Evolutionary conservation across 2,329 filamentous ascomycete species (phyloP).

Genomic region (Hawksworthiomyces lignivorus): DNA sequence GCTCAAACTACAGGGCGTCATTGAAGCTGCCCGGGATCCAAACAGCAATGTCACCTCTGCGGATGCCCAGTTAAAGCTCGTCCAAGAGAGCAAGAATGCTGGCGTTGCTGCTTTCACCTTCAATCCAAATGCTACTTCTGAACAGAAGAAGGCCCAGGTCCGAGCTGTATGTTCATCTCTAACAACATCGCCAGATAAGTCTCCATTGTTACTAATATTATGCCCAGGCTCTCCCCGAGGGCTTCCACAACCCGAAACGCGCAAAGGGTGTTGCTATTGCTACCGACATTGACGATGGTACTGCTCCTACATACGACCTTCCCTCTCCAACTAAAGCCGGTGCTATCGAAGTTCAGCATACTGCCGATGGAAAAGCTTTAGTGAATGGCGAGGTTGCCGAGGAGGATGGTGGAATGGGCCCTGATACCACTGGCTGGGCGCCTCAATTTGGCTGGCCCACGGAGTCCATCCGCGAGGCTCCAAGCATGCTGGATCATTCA

Average conservation of each 20-base stretch:
- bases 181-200: not conserved
- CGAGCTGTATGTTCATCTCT: constrained; percentile 53
- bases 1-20: constrained; percentile 72
- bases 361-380: constrained; percentile 36
- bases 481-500: constrained; percentile 76
- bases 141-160: constrained; percentile 77
- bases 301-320: constrained; percentile 64
- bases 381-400: constrained; percentile 44
- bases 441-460: constrained; percentile 69
- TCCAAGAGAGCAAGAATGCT: constrained; percentile 69
- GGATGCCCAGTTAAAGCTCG: constrained; percentile 64
- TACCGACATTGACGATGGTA: constrained; percentile 71
- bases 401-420: constrained; percentile 49
- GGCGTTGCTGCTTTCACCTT: constrained; percentile 79
- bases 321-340: constrained; percentile 66
- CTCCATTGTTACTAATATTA: not conserved
- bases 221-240: constrained; percentile 58
- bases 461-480: constrained; percentile 49
- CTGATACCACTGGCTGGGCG: constrained; percentile 68
- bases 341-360: constrained; percentile 36
- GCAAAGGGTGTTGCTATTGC: constrained; percentile 62
- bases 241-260: constrained; percentile 50
- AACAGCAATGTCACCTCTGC: constrained; percentile 59
- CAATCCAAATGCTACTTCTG: constrained; percentile 73
- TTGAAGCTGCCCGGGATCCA: constrained; percentile 69